These are phyloP conservation scores for Vitis rupestris DNA, from an alignment of 164 flowering plant genomes.

Conservation along the genomic window DNA sequence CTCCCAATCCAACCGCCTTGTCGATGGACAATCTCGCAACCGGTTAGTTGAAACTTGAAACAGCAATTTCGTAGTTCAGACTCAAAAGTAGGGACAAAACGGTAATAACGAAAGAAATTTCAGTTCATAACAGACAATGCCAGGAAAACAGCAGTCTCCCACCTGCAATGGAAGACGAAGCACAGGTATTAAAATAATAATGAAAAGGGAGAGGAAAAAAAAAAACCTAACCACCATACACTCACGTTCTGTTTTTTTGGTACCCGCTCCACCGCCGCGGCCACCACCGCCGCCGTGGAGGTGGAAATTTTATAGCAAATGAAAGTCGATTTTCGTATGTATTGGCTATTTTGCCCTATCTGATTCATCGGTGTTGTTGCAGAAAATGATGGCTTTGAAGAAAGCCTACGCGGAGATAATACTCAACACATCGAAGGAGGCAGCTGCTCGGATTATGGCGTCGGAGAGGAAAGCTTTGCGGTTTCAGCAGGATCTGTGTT, in stretches of 20 bases:
- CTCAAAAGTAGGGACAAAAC: constrained; percentile 2
- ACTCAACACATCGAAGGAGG: constrained; percentile 52
- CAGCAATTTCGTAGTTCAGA: constrained; percentile 4
- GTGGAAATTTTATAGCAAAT: too few species aligned
- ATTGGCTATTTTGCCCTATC: neutral
- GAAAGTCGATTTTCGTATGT: neutral
- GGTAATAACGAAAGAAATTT: constrained; percentile 1
- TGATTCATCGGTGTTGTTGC: constrained; percentile 4
- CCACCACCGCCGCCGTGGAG: neutral
- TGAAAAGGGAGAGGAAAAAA: neutral
- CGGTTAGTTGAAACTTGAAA: neutral
- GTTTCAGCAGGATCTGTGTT: constrained; percentile 33
- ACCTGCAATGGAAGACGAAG: constrained; percentile 15
- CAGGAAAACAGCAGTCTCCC: neutral
- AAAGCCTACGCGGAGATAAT: constrained; percentile 55
- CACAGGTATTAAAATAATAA: constrained; percentile 2
- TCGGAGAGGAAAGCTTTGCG: constrained; percentile 38
- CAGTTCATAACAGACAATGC: constrained; percentile 10
- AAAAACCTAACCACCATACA: neutral
- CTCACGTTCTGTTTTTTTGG: too few species aligned
- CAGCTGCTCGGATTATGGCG: constrained; percentile 44
- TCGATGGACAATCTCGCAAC: neutral
- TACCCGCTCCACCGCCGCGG: neutral
- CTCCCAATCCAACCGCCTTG: neutral
- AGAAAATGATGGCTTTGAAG: constrained; percentile 50